phyloP scores from a whole-genome alignment of 768 basidiomycete genomes.

The Amanita jacksonii region DNA sequence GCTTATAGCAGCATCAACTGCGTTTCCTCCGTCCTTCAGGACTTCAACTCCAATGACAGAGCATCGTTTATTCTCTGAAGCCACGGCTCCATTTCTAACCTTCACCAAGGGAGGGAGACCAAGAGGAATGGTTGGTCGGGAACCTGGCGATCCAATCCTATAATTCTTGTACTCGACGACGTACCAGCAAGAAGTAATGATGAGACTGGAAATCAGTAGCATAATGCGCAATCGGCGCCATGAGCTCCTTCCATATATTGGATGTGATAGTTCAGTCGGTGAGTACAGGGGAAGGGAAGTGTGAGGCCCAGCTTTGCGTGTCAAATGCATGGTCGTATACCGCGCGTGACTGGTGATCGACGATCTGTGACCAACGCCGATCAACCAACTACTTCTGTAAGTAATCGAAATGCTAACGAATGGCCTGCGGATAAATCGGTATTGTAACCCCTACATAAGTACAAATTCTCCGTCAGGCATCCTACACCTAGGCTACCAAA shows the following conservation, averaged over 20 bases:
- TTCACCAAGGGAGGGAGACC: slow-evolving; percentile 31
- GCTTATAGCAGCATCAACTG: slow-evolving; percentile 80
- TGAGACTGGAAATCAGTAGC: background rate
- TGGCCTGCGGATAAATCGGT: no score
- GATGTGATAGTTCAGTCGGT: background rate
- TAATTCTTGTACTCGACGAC: no score
- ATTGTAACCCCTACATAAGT: no score
- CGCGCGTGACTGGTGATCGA: no score
- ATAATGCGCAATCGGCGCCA: background rate
- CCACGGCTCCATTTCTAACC: slow-evolving; percentile 78
- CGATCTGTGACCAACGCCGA: no score
- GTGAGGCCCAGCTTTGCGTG: no score
- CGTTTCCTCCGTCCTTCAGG: slow-evolving; percentile 79
- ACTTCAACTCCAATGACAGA: slow-evolving; percentile 76
- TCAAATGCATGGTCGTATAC: no score
- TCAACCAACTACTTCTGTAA: no score
- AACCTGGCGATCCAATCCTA: background rate
- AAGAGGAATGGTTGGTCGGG: background rate
- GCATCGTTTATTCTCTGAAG: slow-evolving; percentile 80
- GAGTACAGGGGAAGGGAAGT: background rate
- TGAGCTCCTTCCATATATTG: no score
- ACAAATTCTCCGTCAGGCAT: no score
- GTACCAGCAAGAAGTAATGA: background rate
- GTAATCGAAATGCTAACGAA: background rate
- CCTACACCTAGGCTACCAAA: no score